Percentiles rank a stretch among this genome's conserved stretches.
These are phyloP conservation scores for Tetrapisispora pingtungensis DNA, from an alignment of 805 yeast species.

Conservation along the genomic window DNA sequence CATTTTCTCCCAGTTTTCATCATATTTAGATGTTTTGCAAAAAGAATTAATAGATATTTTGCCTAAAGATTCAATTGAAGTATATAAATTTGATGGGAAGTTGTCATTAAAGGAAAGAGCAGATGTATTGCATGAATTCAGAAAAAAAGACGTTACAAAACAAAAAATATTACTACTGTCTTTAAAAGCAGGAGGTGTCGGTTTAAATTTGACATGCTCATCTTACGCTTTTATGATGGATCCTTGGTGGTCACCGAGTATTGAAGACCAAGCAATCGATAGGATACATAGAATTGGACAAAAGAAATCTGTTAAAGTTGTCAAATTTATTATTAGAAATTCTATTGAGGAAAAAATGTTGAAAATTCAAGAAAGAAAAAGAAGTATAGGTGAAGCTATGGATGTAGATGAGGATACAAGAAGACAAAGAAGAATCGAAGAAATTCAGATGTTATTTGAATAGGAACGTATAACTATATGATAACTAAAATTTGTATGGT, in stretches of 20 bases:
- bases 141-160: slow-evolving; percentile 20
- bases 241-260: slow-evolving; percentile 95
- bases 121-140: slow-evolving; percentile 48
- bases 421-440: slow-evolving; percentile 59
- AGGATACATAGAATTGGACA: slow-evolving; percentile 90
- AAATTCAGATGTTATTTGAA: slow-evolving; percentile 57
- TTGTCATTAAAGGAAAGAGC: slow-evolving; percentile 57
- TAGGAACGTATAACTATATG: too few relatives aligned
- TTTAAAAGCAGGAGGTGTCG: slow-evolving; percentile 91
- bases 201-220: slow-evolving; percentile 77
- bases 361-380: slow-evolving; percentile 74
- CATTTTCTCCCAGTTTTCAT: slow-evolving; percentile 84
- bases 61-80: slow-evolving; percentile 18
- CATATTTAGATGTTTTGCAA: slow-evolving; percentile 68
- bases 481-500: too few relatives aligned
- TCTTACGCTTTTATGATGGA: slow-evolving; percentile 84
- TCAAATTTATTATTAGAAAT: slow-evolving; percentile 69
- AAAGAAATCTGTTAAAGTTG: slow-evolving; percentile 55
- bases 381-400: slow-evolving; percentile 70
- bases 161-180: slow-evolving; percentile 55
- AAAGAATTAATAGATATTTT: slow-evolving; percentile 47
- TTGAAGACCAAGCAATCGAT: slow-evolving; percentile 86
- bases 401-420: slow-evolving; percentile 69
- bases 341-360: slow-evolving; percentile 86
- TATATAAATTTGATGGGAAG: slow-evolving; percentile 77